Evolutionary conservation across 2,329 filamentous ascomycete genomes (phyloP), one percentile per base, ranked within the genome.

Genomic region (Pseudogymnoascus pannorum): DNA sequence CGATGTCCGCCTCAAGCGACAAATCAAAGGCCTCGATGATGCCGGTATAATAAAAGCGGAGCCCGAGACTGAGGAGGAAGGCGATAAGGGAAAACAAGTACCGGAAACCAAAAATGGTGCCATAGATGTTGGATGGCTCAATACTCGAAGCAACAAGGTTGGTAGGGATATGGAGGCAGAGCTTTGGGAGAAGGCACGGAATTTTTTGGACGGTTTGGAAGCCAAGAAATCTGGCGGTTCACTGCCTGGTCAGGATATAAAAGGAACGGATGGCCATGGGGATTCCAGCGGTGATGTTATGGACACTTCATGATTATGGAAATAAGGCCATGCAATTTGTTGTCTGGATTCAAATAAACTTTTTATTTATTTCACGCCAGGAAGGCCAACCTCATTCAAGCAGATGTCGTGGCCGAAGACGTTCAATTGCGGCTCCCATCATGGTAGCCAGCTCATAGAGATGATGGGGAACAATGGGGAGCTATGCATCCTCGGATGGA

Each of bases 71-170:
- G 11, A 69, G 66, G 60, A 60, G 51, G 26, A 70, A 68, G 35
- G 48, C 60, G 9, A 67, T 65, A 71, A 70, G 51, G 71, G 44
- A 36, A 64, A 64, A 1, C 59, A 69, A 68, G 51, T 77, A 0
- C 71, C 78, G 3, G 75, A 80, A 22, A 71, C 72, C 70, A 9
- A 85, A 33, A 83, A 82, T 8, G 77, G 76, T 26, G 35, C 58
- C 16, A 78, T 97, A 60, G 92, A 97, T 71, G 87, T 95, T 12
- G 92, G 92, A 31, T 93, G 89, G 84, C 75, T 97, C 68, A 97
- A 97, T 72, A 92, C 90, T 69, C 83, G 91, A 62, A 91, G 89
- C 64, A 88, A 89, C 65, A 87, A 87, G 65, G 89, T 95, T 20
- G 90, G 90, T 61, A 84, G 87, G 68, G 88, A 91, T 65, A 94